These are phyloP conservation scores for Blepharisma stoltei DNA, from an alignment of 73 alveolate species.

Conservation along the genomic window DNA sequence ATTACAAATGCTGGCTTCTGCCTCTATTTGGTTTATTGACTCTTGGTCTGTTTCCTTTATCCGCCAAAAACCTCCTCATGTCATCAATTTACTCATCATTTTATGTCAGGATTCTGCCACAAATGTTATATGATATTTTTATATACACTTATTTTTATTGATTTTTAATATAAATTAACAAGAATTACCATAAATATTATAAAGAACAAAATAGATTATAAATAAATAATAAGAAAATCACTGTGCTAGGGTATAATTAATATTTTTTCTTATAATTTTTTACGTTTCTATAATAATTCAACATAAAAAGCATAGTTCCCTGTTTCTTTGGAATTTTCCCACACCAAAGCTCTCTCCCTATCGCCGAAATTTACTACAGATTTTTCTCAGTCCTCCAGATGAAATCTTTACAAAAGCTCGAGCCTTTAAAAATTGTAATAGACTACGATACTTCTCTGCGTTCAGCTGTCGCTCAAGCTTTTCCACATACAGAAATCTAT, in stretches of 20 bases:
- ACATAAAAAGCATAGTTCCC: too few relatives aligned
- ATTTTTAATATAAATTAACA: too few relatives aligned
- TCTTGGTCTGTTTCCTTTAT: background rate
- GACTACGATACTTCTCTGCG: constrained; percentile 11
- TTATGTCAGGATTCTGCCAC: constrained; percentile 12
- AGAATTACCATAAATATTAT: too few relatives aligned
- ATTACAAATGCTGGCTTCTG: constrained; percentile 2
- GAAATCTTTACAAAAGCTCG: background rate
- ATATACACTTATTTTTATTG: too few relatives aligned
- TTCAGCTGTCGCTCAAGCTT: background rate
- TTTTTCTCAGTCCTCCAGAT: background rate
- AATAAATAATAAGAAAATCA: too few relatives aligned
- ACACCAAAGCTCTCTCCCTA: background rate
- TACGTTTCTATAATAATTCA: too few relatives aligned
- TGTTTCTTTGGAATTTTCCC: constrained; percentile 27
- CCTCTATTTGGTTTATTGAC: constrained; percentile 8
- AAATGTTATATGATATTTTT: too few relatives aligned
- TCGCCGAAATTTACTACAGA: constrained; percentile 13
- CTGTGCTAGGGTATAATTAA: too few relatives aligned
- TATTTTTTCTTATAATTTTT: too few relatives aligned
- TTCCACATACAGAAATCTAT: constrained; percentile 1
- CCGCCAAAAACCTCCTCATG: background rate
- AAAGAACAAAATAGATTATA: too few relatives aligned
- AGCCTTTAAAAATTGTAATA: background rate
- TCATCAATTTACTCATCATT: background rate